These are phyloP conservation scores for Taphrina deformans DNA, from an alignment of 1,139 yeast species.

Conservation along the genomic window DNA sequence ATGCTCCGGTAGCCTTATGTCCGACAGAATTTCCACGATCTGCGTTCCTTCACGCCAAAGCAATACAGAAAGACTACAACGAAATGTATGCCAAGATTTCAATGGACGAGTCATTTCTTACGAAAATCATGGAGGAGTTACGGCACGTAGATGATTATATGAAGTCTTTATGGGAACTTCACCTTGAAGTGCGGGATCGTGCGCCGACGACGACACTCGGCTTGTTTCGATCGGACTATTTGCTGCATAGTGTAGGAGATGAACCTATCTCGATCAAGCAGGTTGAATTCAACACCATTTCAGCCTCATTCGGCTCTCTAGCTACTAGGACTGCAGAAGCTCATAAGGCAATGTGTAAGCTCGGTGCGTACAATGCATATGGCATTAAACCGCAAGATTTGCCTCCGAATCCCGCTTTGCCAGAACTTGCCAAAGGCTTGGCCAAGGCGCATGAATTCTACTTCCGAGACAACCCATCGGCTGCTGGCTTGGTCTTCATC, in stretches of 20 bases:
- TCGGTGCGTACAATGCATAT: slow-evolving; percentile 43
- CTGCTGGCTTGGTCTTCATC: slow-evolving; percentile 68
- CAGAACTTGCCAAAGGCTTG: slow-evolving; percentile 66
- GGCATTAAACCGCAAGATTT: slow-evolving; percentile 50
- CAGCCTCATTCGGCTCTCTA: slow-evolving; percentile 92
- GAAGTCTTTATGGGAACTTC: slow-evolving; percentile 67
- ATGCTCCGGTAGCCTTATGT: slow-evolving; percentile 82
- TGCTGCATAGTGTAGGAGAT: slow-evolving; percentile 56
- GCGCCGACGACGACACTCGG: slow-evolving; percentile 77
- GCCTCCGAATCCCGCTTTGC: slow-evolving; percentile 67
- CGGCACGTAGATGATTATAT: slow-evolving; percentile 59
- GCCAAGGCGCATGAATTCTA: slow-evolving; percentile 66
- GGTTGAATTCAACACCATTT: slow-evolving; percentile 92
- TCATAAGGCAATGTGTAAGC: slow-evolving; percentile 50
- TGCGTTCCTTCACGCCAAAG: slow-evolving; percentile 65
- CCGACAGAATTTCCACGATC: slow-evolving; percentile 83
- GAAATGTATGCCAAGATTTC: slow-evolving; percentile 67
- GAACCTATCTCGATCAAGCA: slow-evolving; percentile 65
- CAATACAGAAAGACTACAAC: slow-evolving; percentile 70
- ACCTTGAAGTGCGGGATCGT: slow-evolving; percentile 51
- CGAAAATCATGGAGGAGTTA: slow-evolving; percentile 53
- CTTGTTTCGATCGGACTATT: slow-evolving; percentile 84
- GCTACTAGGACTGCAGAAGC: slow-evolving; percentile 75
- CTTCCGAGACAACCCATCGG: slow-evolving; percentile 43
- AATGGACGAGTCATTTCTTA: slow-evolving; percentile 62